Percentiles rank a stretch among this genome's conserved stretches.
phyloP scores from a whole-genome alignment of 441 rosid species.

The Erysimum pusillum region DNA sequence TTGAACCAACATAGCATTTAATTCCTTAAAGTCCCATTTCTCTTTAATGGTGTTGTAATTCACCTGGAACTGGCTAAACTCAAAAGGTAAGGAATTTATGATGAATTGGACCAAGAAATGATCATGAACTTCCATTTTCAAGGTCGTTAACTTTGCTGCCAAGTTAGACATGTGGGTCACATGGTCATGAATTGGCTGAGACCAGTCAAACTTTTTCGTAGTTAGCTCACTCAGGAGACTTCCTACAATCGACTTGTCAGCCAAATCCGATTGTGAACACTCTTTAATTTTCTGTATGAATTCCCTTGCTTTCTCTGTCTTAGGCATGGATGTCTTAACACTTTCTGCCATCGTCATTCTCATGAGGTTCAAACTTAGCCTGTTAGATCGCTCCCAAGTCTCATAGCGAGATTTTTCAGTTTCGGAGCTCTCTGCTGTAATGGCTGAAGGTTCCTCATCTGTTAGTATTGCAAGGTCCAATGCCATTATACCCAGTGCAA shows the following conservation, averaged over 20 bases:
- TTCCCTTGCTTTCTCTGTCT: conserved; percentile 18
- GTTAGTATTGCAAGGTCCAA: not conserved
- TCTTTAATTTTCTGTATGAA: not conserved
- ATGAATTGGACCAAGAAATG: not conserved
- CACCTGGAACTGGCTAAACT: not conserved
- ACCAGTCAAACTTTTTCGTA: not conserved
- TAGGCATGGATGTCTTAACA: conserved; percentile 9
- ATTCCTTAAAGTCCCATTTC: not conserved
- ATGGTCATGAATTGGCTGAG: conserved; percentile 1
- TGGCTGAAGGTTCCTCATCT: not conserved
- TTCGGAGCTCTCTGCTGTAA: not conserved
- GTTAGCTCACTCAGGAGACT: not conserved
- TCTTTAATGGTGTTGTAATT: not conserved
- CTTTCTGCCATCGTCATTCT: conserved; percentile 12
- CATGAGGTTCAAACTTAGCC: not conserved
- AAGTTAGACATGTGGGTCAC: not conserved
- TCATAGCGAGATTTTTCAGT: not conserved
- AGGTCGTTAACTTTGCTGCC: not conserved
- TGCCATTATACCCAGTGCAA: not conserved
- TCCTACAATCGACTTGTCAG: conserved; percentile 11
- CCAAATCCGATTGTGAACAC: conserved; percentile 8
- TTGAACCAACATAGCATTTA: not conserved
- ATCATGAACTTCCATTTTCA: not conserved
- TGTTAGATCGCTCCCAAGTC: conserved; percentile 5
- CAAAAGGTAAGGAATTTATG: not conserved